Conservation (phyloP, 225 moss, liverwort and hornwort species). For the Straminergon stramineum region DNA sequence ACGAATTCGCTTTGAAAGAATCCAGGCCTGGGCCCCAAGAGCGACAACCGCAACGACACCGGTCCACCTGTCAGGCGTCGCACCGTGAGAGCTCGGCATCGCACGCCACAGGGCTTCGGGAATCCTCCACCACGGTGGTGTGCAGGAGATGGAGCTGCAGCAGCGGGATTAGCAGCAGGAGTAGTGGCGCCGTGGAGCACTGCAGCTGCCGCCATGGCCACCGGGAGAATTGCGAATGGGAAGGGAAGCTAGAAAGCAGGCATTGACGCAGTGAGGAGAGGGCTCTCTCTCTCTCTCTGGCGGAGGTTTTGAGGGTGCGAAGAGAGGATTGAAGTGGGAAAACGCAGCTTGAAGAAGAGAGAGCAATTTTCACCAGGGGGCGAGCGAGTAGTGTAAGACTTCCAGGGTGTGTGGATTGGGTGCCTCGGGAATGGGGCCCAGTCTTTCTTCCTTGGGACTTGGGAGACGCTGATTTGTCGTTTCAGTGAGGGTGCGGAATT, state of each 20-base stretch:
- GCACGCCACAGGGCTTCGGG: background rate
- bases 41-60: slow-evolving; percentile 1
- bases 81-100: background rate
- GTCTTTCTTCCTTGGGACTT: background rate
- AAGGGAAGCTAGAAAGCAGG: background rate
- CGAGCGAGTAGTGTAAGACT: background rate
- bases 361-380: background rate
- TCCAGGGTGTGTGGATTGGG: background rate
- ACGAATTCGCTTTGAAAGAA: slow-evolving; percentile 16
- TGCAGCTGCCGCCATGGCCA: slow-evolving; percentile 23
- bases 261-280: background rate
- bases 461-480: background rate
- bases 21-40: background rate
- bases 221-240: background rate
- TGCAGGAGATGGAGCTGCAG: background rate
- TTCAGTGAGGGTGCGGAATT: background rate
- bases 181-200: slow-evolving; percentile 1
- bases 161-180: background rate
- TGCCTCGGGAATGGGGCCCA: background rate
- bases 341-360: background rate
- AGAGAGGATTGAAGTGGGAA: background rate
- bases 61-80: background rate
- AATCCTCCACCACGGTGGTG: background rate
- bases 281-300: background rate
- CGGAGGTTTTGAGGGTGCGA: background rate